phyloP scores from a whole-genome alignment of 495 filamentous ascomycete species.

The Penicillium ochrochloron region DNA sequence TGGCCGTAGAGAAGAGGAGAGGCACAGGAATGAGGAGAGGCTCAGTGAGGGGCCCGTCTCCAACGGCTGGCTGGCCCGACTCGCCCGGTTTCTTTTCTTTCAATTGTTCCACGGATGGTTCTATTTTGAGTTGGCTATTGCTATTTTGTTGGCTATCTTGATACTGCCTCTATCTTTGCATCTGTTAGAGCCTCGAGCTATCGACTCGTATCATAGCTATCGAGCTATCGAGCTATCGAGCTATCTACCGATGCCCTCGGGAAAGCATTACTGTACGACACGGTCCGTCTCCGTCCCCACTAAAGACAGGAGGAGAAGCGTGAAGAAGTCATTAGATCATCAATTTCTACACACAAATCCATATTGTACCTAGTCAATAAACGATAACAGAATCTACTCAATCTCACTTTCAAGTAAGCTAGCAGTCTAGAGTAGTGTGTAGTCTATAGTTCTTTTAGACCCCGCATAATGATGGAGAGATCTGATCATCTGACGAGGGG shows the following conservation, averaged over 20 bases:
- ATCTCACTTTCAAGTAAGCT: neutral
- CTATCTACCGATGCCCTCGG: neutral
- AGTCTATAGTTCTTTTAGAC: neutral
- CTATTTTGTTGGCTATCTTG: neutral
- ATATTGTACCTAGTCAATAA: neutral
- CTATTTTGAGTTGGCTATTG: neutral
- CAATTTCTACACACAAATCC: neutral
- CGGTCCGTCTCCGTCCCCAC: slow-evolving; percentile 3
- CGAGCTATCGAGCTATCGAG: neutral
- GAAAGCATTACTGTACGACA: neutral
- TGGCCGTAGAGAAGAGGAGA: neutral
- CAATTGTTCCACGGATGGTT: neutral
- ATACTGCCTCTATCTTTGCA: neutral
- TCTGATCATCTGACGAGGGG: neutral
- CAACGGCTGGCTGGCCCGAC: slow-evolving; percentile 25
- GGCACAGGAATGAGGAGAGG: slow-evolving; percentile 24
- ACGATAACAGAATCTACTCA: neutral
- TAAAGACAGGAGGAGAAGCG: neutral
- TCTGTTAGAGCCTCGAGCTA: neutral
- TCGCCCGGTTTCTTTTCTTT: slow-evolving; percentile 1
- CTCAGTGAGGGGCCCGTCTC: slow-evolving; percentile 26
- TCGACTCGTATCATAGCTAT: neutral
- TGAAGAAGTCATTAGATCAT: neutral
- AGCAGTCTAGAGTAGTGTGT: neutral
- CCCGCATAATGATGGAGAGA: neutral